Base-by-base conservation (phyloP, 768 basidiomycete genomes). In the Hortiboletus flavorubellus region DNA sequence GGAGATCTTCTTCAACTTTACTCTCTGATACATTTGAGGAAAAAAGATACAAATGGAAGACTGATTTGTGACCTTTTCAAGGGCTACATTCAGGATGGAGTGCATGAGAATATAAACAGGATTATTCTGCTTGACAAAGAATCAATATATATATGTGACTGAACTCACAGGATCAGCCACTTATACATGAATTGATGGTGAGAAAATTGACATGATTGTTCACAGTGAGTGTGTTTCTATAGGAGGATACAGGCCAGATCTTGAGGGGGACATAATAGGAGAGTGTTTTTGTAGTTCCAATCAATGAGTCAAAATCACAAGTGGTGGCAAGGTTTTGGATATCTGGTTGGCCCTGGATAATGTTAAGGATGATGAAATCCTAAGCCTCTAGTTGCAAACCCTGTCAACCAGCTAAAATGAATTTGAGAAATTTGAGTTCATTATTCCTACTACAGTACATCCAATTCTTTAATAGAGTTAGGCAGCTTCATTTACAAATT, bases 291-390 rank as follows among this genome's bases (percentile, higher is more conserved):
- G 59, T 52, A 12, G 39, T 50, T 31, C 56, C 52, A 1, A 60
- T 58, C 26, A 60, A 31, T 0, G 52, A 60, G n/a, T 60, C 45
- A 15, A 26, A 58, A 31, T 60, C 41, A 0, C 31, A 4, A 18
- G 56, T 53, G 0, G 16, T 6, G 1, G 11, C 26, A 5, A 49
- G 7, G 2, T 14, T 14, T 4, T 3, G 2, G 1, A 33, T 57
- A 21, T 15, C 23, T 2, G 31, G 15, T 8, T 29, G 21, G 2
- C 33, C 53, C 23, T 58, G 57, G 0, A 2, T 3, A 2, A 34
- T 8, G 14, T 59, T 59, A 2, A 59, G 26, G 1, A 14, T 55
- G 9, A 59, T 35, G 3, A 8, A 5, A 1, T 5, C 0, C 29
- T 55, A 54, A 8, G 48, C 21, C 0, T 29, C 18, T 1, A 31